These are phyloP conservation scores for Actinidia chinensis DNA, from an alignment of 179 eudicot genomes.

Conservation along the genomic window DNA sequence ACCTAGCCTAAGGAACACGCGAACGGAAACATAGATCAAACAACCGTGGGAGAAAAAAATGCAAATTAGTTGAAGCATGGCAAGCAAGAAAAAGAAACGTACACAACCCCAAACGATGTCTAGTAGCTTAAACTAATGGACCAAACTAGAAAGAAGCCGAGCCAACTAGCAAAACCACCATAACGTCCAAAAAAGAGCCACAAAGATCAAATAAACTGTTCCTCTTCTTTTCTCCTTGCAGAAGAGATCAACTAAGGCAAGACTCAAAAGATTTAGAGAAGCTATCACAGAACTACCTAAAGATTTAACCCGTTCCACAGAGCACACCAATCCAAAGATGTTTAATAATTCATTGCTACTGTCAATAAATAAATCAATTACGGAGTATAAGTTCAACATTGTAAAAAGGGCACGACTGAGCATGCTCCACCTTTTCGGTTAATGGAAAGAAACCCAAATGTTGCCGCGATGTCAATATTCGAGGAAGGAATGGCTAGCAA, in stretches of 20 bases:
- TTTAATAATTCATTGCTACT: not conserved
- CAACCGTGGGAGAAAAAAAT: not conserved
- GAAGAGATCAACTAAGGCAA: no score
- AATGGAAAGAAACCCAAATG: constrained; percentile 95
- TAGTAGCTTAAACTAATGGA: not conserved
- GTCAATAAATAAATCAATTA: not conserved
- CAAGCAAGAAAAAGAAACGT: no score
- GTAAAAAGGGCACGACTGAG: not conserved
- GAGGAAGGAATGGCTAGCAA: constrained; percentile 73
- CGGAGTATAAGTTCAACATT: not conserved
- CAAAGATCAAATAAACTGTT: not conserved
- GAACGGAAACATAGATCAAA: not conserved
- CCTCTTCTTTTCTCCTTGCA: no score
- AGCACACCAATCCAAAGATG: not conserved
- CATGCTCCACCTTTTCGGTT: constrained; percentile 81
- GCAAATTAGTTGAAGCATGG: not conserved
- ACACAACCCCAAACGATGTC: no score
- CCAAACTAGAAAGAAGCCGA: no score
- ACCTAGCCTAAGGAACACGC: not conserved
- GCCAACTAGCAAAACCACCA: no score
- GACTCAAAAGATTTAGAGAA: no score
- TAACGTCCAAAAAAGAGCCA: not conserved
- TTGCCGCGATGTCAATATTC: constrained; percentile 83
- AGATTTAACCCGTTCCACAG: not conserved
- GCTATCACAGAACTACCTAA: constrained; percentile 2